These are phyloP conservation scores for Candida broadrunensis DNA, from an alignment of 805 yeast genomes.

Conservation along the genomic window DNA sequence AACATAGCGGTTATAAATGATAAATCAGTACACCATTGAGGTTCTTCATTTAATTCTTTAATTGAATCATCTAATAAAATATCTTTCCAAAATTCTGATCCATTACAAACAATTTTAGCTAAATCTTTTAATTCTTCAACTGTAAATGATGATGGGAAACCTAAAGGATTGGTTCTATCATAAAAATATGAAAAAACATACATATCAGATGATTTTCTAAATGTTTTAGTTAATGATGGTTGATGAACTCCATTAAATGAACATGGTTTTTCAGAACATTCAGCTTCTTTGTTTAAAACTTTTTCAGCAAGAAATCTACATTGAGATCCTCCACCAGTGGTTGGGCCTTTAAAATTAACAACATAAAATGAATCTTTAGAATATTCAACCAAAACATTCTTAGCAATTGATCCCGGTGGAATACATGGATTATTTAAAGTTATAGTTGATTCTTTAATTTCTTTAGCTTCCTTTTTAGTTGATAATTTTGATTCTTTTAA, in stretches of 20 bases:
- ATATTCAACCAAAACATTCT: conserved; percentile 58
- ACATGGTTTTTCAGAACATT: conserved; percentile 77
- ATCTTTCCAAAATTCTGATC: conserved; percentile 73
- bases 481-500: conserved; percentile 20
- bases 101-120: conserved; percentile 82
- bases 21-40: conserved; percentile 92
- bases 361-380: conserved; percentile 42
- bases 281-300: conserved; percentile 77
- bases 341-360: conserved; percentile 66
- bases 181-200: conserved; percentile 92
- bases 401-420: conserved; percentile 70
- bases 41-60: conserved; percentile 66
- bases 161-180: conserved; percentile 91
- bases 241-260: conserved; percentile 97
- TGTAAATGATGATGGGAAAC: conserved; percentile 90
- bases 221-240: conserved; percentile 81
- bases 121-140: conserved; percentile 79
- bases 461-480: conserved; percentile 21
- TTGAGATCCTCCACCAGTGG: conserved; percentile 53
- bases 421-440: conserved; percentile 78
- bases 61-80: conserved; percentile 66
- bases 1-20: conserved; percentile 86
- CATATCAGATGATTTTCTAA: conserved; percentile 71
- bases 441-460: conserved; percentile 37
- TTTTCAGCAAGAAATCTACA: conserved; percentile 84